Percentiles rank a stretch among this genome's conserved stretches.
phyloP scores from a whole-genome alignment of 2,329 filamentous ascomycete genomes.

The Fusarium nygamai region DNA sequence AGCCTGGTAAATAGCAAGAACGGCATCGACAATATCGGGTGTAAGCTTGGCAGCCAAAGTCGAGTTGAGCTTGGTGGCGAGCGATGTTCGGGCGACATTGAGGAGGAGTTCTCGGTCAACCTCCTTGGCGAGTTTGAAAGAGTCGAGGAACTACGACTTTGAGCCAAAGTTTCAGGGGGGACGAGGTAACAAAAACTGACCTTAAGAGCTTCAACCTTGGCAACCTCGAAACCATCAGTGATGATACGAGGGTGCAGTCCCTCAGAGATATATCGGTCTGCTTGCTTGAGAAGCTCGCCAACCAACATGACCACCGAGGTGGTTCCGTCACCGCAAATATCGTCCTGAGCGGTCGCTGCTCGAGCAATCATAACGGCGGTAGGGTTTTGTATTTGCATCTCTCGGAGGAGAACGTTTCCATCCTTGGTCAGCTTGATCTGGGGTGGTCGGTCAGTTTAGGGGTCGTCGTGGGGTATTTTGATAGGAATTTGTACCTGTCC shows the following conservation, averaged over 20 bases:
- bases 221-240: conserved; percentile 97
- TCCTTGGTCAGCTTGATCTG: conserved; percentile 99
- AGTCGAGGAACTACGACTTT: conserved; percentile 79
- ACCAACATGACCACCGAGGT: conserved; percentile 96
- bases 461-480: conserved; percentile 42
- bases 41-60: conserved; percentile 91
- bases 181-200: conserved; percentile 53
- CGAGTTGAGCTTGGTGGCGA: conserved; percentile 93
- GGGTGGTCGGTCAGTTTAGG: conserved; percentile 45
- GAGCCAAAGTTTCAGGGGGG: neutral
- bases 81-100: conserved; percentile 91
- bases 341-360: conserved; percentile 96
- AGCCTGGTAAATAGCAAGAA: conserved; percentile 90
- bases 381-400: conserved; percentile 97
- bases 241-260: conserved; percentile 97
- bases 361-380: conserved; percentile 87
- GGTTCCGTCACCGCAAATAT: conserved; percentile 97
- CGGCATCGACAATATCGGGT: conserved; percentile 94
- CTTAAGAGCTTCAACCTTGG: conserved; percentile 91
- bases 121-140: conserved; percentile 88
- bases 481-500: conserved; percentile 65
- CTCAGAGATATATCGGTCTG: conserved; percentile 93
- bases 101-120: conserved; percentile 94
- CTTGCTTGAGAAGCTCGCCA: conserved; percentile 97
- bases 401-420: conserved; percentile 83